Percentiles rank a stretch among this genome's conserved stretches.
Conservation (phyloP, 164 flowering plant species). For the Warburgia ugandensis region DNA sequence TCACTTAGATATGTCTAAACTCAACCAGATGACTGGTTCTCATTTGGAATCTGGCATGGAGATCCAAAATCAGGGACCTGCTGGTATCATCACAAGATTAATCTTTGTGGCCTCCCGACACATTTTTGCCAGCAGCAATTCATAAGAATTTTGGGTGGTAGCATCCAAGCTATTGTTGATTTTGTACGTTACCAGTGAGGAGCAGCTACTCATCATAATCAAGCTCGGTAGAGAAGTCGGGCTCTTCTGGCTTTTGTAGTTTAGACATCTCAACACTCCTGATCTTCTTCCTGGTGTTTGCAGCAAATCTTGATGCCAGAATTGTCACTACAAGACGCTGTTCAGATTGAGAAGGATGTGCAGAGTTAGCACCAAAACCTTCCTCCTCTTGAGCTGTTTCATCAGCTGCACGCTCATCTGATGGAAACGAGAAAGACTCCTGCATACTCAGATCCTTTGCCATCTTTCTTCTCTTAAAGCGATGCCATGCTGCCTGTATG, state of each 20-base stretch:
- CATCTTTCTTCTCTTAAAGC: slow-evolving; percentile 49
- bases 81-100: too few relatives aligned
- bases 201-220: slow-evolving; percentile 28
- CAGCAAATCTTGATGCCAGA: slow-evolving; percentile 72
- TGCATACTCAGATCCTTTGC: slow-evolving; percentile 33
- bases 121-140: too few relatives aligned
- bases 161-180: too few relatives aligned
- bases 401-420: slow-evolving; percentile 18
- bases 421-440: slow-evolving; percentile 34
- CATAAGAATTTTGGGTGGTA: too few relatives aligned
- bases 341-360: slow-evolving; percentile 28
- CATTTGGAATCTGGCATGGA: too few relatives aligned
- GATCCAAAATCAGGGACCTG: too few relatives aligned
- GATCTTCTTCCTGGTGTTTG: slow-evolving; percentile 61
- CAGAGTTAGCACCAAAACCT: slow-evolving; percentile 14
- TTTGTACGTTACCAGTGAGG: too few relatives aligned
- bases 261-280: slow-evolving; percentile 46
- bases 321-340: slow-evolving; percentile 52
- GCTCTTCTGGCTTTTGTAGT: slow-evolving; percentile 83
- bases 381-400: slow-evolving; percentile 31
- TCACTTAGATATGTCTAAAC: too few relatives aligned
- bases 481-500: slow-evolving; percentile 91
- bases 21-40: too few relatives aligned
- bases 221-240: slow-evolving; percentile 70
- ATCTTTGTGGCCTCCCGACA: too few relatives aligned